These are phyloP conservation scores for Immersiporthe knoxdaviesiana DNA, from an alignment of 2,329 filamentous ascomycete genomes.

Conservation along the genomic window DNA sequence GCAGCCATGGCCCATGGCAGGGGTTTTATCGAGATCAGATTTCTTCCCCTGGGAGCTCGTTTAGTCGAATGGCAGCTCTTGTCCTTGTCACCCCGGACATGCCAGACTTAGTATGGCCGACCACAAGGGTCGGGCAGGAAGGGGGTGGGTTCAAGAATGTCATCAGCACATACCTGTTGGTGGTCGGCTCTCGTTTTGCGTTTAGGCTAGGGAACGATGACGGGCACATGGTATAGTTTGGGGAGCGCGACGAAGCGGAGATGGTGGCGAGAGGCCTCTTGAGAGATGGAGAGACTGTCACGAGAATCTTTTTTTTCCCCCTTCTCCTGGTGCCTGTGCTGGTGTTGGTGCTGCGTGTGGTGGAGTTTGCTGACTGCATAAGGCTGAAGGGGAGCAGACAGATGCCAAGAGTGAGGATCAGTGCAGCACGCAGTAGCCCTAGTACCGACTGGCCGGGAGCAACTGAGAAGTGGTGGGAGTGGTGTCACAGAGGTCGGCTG, in stretches of 20 bases:
- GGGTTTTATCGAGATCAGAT: constrained; percentile 9
- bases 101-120: background rate
- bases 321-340: background rate
- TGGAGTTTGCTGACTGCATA: constrained; percentile 10
- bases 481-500: background rate
- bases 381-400: background rate
- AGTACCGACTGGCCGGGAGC: constrained; percentile 8
- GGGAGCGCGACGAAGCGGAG: background rate
- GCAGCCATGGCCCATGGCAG: background rate
- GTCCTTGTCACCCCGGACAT: background rate
- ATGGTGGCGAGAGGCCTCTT: constrained; percentile 9
- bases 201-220: background rate
- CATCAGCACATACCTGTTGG: background rate
- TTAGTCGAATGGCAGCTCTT: background rate
- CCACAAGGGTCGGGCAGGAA: background rate
- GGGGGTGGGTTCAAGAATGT: background rate
- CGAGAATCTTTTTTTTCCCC: background rate
- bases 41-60: background rate
- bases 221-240: background rate
- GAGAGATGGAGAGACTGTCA: background rate
- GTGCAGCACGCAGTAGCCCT: constrained; percentile 4
- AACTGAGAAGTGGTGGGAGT: constrained; percentile 3
- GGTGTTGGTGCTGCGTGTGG: background rate
- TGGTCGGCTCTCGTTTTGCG: background rate
- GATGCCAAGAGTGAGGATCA: constrained; percentile 7